Percentiles rank a stretch among this genome's conserved stretches.
Evolutionary conservation across 305 asterid species (phyloP).

Genomic region (Solanum hybrid): DNA sequence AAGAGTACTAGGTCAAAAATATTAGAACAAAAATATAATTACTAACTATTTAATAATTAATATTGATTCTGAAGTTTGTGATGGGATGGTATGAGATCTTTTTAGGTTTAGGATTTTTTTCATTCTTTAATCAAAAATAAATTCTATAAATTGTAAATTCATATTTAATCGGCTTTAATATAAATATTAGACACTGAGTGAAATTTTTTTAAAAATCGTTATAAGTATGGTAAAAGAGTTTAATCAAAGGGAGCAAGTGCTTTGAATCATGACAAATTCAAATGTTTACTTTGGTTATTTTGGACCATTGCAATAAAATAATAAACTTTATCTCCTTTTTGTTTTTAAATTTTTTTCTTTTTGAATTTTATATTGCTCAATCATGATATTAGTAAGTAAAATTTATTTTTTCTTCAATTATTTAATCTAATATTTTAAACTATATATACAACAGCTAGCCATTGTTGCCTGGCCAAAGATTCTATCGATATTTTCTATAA

Average conservation of each 20-base stretch:
- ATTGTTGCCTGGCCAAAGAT: neutral
- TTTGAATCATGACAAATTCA: neutral
- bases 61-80: neutral
- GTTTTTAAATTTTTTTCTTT: neutral
- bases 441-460: neutral
- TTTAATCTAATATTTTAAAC: neutral
- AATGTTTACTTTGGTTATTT: neutral
- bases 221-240: neutral
- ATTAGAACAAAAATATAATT: neutral
- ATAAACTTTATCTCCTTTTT: neutral
- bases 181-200: too few relatives aligned
- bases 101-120: too few relatives aligned
- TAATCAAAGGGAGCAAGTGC: neutral
- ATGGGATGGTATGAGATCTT: too few relatives aligned
- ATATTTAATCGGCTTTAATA: rapidly evolving
- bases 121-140: too few relatives aligned
- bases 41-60: neutral
- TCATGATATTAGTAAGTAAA: neutral
- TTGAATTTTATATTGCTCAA: neutral
- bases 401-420: neutral
- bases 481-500: neutral
- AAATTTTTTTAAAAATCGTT: rapidly evolving
- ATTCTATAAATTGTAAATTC: too few relatives aligned
- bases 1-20: neutral
- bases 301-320: neutral